Percentiles rank a stretch among this genome's conserved stretches.
These are phyloP conservation scores for Rhynchosporium secalis DNA, from an alignment of 2,329 filamentous ascomycete genomes.

Conservation along the genomic window DNA sequence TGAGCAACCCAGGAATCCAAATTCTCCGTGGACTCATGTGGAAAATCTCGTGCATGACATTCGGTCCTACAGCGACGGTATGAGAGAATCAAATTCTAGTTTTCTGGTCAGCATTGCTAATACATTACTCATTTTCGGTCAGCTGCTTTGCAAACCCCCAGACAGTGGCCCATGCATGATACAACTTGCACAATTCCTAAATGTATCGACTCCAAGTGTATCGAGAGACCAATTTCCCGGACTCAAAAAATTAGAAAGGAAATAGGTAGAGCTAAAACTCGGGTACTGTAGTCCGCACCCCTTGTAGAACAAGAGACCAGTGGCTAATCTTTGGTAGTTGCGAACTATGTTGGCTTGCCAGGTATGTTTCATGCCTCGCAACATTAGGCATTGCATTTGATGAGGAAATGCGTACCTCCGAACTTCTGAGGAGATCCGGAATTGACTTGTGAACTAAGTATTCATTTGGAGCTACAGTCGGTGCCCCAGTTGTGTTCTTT, in stretches of 20 bases:
- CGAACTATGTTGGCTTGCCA: slow-evolving; percentile 34
- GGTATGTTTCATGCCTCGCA: neutral
- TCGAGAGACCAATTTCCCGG: slow-evolving; percentile 21
- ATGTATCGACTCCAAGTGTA: slow-evolving; percentile 17
- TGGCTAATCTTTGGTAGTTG: slow-evolving; percentile 19
- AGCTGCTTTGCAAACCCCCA: slow-evolving; percentile 13
- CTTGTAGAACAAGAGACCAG: neutral
- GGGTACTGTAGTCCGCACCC: neutral
- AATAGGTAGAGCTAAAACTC: slow-evolving; percentile 25
- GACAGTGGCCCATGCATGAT: slow-evolving; percentile 27
- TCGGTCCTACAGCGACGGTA: slow-evolving; percentile 21
- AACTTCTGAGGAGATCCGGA: neutral
- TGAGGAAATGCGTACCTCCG: neutral
- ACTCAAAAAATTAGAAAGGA: slow-evolving; percentile 14
- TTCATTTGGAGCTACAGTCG: slow-evolving; percentile 28
- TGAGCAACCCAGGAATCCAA: slow-evolving; percentile 9
- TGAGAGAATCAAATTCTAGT: neutral
- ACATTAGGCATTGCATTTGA: neutral
- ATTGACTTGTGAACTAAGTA: slow-evolving; percentile 20
- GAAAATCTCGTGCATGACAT: slow-evolving; percentile 25
- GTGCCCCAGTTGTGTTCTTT: slow-evolving; percentile 31
- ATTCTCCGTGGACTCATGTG: slow-evolving; percentile 27
- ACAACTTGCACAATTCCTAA: slow-evolving; percentile 11
- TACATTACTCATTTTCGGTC: neutral
- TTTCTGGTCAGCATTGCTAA: neutral